A percentile compares a stretch with the other conserved stretches of the same genome.
Evolutionary conservation across 106 monocot species (phyloP).

Genomic region (Cymbidium sinense): DNA sequence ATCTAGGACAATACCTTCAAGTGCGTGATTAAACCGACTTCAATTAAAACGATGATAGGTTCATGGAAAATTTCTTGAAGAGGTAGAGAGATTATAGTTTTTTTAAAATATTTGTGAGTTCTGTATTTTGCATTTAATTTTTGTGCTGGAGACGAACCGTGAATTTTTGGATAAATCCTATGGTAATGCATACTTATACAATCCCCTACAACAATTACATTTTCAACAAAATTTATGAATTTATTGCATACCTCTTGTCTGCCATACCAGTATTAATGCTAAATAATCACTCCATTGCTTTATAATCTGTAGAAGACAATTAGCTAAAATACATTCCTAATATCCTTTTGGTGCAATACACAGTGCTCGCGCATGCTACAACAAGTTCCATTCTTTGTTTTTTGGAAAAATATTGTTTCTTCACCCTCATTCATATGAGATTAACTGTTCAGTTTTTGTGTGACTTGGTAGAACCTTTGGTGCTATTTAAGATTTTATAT

Average conservation of each 20-base stretch:
- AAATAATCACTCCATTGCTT: neutral
- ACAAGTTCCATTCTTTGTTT: neutral
- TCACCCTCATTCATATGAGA: neutral
- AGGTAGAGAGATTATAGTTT: neutral
- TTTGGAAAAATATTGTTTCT: neutral
- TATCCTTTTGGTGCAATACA: neutral
- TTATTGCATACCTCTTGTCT: neutral
- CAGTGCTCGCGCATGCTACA: neutral
- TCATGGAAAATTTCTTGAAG: neutral
- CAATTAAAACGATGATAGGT: neutral
- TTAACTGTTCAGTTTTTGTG: neutral
- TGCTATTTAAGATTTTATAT: neutral
- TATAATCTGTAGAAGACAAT: neutral
- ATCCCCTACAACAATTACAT: neutral
- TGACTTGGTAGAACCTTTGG: neutral
- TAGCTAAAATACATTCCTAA: neutral
- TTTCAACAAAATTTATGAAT: neutral
- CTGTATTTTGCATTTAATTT: neutral
- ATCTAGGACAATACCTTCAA: neutral
- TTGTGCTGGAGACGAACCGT: neutral
- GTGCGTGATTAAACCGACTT: neutral
- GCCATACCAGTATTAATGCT: neutral
- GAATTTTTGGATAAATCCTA: neutral
- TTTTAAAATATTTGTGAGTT: neutral
- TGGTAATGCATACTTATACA: neutral